phyloP scores from a whole-genome alignment of 2,329 filamentous ascomycete species.

The Chaetomiaceae sp. region DNA sequence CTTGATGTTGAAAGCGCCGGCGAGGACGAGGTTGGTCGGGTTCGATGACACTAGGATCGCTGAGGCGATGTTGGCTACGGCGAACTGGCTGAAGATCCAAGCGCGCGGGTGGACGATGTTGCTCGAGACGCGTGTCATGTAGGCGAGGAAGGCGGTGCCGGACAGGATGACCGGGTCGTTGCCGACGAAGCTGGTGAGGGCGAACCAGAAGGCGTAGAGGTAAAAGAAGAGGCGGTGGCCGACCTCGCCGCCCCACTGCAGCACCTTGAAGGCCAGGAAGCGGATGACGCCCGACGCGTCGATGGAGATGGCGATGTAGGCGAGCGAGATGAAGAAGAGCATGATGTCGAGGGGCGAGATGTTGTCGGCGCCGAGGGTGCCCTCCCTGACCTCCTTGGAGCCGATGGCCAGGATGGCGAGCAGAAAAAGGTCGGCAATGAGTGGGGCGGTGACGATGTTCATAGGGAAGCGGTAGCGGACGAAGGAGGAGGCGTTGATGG shows the following conservation, averaged over 20 bases:
- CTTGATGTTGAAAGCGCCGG: conserved; percentile 66
- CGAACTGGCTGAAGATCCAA: conserved; percentile 70
- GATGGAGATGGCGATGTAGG: conserved; percentile 74
- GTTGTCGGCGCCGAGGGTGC: conserved; percentile 60
- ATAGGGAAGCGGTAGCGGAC: conserved; percentile 56
- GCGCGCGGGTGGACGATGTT: conserved; percentile 68
- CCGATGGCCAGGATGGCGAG: conserved; percentile 67
- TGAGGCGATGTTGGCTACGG: conserved; percentile 68
- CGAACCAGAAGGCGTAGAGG: conserved; percentile 69
- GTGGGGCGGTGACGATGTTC: conserved; percentile 66
- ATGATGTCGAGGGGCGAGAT: conserved; percentile 70
- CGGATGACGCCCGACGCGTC: conserved; percentile 70
- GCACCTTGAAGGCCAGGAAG: conserved; percentile 65
- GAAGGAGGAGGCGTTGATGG: conserved; percentile 37
- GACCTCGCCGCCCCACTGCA: conserved; percentile 62
- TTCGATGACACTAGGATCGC: conserved; percentile 75
- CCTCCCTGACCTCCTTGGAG: conserved; percentile 61
- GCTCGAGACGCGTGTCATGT: conserved; percentile 70
- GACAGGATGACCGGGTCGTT: conserved; percentile 74
- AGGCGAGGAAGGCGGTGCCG: conserved; percentile 69
- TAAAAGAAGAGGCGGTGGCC: conserved; percentile 68
- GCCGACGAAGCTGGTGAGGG: conserved; percentile 62
- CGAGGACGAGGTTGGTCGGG: conserved; percentile 70
- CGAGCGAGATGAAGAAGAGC: conserved; percentile 68
- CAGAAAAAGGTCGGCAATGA: conserved; percentile 67